phyloP scores from a whole-genome alignment of 2,329 filamentous ascomycete species.

The Didymella lethalis region DNA sequence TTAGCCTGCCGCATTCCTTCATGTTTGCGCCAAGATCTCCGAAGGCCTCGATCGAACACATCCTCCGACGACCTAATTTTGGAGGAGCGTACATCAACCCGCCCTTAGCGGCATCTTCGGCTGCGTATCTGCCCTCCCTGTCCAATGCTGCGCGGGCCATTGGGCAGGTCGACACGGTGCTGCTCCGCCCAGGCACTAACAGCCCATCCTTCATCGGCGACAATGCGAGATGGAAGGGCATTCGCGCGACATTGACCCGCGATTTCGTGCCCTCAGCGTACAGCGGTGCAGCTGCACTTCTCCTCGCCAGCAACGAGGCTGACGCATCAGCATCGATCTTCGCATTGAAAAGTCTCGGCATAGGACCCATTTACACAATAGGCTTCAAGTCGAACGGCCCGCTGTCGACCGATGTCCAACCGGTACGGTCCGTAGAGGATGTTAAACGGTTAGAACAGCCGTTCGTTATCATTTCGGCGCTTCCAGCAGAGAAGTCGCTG shows the following conservation, averaged over 20 bases:
- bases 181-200: constrained; percentile 63
- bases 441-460: constrained; percentile 81
- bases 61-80: constrained; percentile 77
- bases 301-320: constrained; percentile 75
- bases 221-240: constrained; percentile 86
- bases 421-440: constrained; percentile 75
- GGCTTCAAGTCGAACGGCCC: constrained; percentile 71
- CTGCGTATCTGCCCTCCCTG: constrained; percentile 68
- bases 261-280: constrained; percentile 87
- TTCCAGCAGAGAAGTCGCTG: constrained; percentile 79
- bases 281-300: constrained; percentile 75
- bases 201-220: constrained; percentile 70
- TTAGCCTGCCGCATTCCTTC: constrained; percentile 86
- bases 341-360: constrained; percentile 76
- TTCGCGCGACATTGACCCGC: constrained; percentile 79
- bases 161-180: constrained; percentile 82
- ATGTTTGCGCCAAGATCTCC: constrained; percentile 75
- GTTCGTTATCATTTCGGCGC: constrained; percentile 81
- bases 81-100: constrained; percentile 84
- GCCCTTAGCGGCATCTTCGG: constrained; percentile 64
- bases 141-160: constrained; percentile 81
- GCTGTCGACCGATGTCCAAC: constrained; percentile 70
- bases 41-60: constrained; percentile 72
- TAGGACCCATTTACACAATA: constrained; percentile 83
- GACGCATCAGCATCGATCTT: constrained; percentile 82